A percentile compares a stretch with the other conserved stretches of the same genome.
Conservation (phyloP, 768 basidiomycete species). For the Macrolepiota dolichaula region DNA sequence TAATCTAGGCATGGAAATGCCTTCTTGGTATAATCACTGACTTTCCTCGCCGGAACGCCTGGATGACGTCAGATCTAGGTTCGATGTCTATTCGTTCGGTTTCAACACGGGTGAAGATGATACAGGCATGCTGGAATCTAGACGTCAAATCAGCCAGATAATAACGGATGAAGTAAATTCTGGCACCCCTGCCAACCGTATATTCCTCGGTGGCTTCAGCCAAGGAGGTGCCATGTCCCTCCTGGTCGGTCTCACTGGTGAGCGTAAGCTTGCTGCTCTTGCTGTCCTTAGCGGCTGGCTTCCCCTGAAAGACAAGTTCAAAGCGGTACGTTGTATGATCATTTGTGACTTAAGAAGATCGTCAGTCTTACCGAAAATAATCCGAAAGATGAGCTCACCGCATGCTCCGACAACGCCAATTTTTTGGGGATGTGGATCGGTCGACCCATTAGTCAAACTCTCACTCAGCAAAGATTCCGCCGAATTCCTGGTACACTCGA, state of each 20-base stretch:
- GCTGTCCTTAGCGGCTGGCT: constrained; percentile 79
- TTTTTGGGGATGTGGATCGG: constrained; percentile 84
- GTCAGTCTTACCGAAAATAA: constrained; percentile 9
- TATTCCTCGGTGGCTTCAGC: constrained; percentile 86
- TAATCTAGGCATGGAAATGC: constrained; percentile 74
- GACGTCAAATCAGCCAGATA: constrained; percentile 57
- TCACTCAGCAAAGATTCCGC: constrained; percentile 51
- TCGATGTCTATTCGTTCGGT: constrained; percentile 70
- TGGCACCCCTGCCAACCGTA: constrained; percentile 64
- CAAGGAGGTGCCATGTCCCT: constrained; percentile 82
- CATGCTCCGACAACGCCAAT: constrained; percentile 64
- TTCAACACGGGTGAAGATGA: constrained; percentile 70
- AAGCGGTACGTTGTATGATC: constrained; percentile 44
- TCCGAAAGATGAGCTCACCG: constrained; percentile 53
- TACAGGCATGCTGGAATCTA: constrained; percentile 66
- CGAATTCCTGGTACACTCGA: constrained; percentile 48
- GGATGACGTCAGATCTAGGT: constrained; percentile 42
- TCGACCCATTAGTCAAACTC: constrained; percentile 70
- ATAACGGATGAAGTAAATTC: constrained; percentile 72
- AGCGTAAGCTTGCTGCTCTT: constrained; percentile 69
- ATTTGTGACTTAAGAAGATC: not conserved
- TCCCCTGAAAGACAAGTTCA: constrained; percentile 62
- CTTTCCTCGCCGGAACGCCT: constrained; percentile 5
- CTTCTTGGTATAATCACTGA: constrained; percentile 53
- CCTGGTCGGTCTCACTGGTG: constrained; percentile 67